phyloP scores from a whole-genome alignment of 2,329 filamentous ascomycete species.

The Sclerotinia nivalis region DNA sequence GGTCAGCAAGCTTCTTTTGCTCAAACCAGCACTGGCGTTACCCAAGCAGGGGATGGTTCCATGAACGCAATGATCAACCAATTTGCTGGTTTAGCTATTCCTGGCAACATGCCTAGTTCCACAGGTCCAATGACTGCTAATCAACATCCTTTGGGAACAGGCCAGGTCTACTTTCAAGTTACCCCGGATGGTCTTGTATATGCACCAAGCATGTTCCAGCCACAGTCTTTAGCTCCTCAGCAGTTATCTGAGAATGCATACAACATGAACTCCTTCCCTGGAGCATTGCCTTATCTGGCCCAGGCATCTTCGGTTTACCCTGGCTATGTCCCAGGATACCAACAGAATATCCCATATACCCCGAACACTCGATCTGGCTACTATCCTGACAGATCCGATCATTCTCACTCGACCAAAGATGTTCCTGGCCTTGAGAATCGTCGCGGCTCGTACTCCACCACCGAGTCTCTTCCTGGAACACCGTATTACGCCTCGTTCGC shows the following conservation, averaged over 20 bases:
- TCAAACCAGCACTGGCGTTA: conserved; percentile 26
- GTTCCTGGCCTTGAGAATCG: conserved; percentile 65
- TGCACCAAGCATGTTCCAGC: conserved; percentile 39
- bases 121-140: conserved; percentile 34
- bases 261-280: conserved; percentile 34
- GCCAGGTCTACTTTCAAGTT: conserved; percentile 39
- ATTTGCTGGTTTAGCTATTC: conserved; percentile 39
- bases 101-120: conserved; percentile 42
- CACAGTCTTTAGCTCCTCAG: conserved; percentile 36
- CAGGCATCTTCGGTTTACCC: conserved; percentile 37
- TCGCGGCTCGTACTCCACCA: conserved; percentile 67
- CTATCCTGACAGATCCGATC: conserved; percentile 39
- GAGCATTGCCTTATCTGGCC: conserved; percentile 38
- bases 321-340: conserved; percentile 40
- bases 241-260: conserved; percentile 38
- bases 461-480: conserved; percentile 64
- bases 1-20: conserved; percentile 34
- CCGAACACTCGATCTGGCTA: conserved; percentile 35
- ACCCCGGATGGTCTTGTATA: conserved; percentile 30
- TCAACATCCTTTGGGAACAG: conserved; percentile 41
- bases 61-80: conserved; percentile 40
- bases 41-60: conserved; percentile 32
- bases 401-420: conserved; percentile 42
- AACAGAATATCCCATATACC: conserved; percentile 39
- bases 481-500: conserved; percentile 62